Evolutionary conservation across 345 rosid genomes (phyloP).

Genomic region (Ceriops zippeliana): DNA sequence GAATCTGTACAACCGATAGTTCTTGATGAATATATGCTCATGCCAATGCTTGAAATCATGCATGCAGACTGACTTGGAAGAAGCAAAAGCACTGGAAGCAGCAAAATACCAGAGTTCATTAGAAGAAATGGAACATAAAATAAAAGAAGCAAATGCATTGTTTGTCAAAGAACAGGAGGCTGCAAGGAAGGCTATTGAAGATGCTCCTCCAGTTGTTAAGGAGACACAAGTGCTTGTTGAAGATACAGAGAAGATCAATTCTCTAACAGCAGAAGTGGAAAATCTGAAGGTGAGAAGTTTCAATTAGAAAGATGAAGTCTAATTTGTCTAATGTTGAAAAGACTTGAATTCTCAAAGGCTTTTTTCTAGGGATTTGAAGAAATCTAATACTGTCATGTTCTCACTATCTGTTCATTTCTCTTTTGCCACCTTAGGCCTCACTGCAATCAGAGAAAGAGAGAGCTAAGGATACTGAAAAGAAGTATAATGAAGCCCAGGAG

Average conservation of each 20-base stretch:
- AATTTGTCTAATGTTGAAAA: not conserved
- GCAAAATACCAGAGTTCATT: conserved; percentile 34
- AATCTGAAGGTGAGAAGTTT: conserved; percentile 34
- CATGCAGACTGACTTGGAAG: conserved; percentile 47
- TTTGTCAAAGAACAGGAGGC: conserved; percentile 37
- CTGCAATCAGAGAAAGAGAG: conserved; percentile 61
- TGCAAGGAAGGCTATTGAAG: conserved; percentile 43
- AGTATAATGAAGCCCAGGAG: conserved; percentile 50
- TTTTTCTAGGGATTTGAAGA: not conserved
- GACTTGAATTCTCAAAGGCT: not conserved
- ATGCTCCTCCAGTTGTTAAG: conserved; percentile 45
- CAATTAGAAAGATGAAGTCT: not conserved
- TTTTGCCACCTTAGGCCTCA: conserved; percentile 36
- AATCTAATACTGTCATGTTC: not conserved
- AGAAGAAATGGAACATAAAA: conserved; percentile 40
- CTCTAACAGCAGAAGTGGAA: conserved; percentile 43
- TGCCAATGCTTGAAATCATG: not conserved
- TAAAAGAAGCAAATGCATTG: conserved; percentile 38
- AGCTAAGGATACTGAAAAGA: conserved; percentile 54
- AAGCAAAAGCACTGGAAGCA: conserved; percentile 41
- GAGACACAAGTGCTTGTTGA: conserved; percentile 49
- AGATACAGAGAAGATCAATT: conserved; percentile 39
- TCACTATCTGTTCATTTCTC: conserved; percentile 12
- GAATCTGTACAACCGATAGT: not conserved
- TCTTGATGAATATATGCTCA: conserved; percentile 5